Evolutionary conservation across 495 filamentous ascomycete species (phyloP), one percentile per base, ranked within the genome.

Genomic region (Daldinia grandis): DNA sequence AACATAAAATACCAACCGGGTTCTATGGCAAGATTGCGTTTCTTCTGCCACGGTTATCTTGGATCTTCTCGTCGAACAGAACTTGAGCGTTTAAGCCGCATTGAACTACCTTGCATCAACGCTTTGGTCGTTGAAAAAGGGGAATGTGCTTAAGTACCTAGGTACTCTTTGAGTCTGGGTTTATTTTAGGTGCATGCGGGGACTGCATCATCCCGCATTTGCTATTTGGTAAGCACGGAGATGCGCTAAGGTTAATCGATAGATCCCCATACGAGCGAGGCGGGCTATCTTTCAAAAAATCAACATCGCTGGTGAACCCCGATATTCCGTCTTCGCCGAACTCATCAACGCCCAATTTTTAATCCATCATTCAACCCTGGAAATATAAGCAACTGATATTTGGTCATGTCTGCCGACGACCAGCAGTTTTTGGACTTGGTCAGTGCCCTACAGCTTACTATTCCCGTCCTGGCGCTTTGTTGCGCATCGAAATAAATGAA

Each of bases 361-460:
- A 40, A 53, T 17, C 15, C 14, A 25, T 27, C 35, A 10, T 30
- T 28, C 10, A 35, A 64, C 17, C 35, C 35, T 50, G 17, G 40
- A 51, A 69, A 59, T 28, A 37, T 12, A n/a, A 49, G n/a, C 12
- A 21, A 59, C 25, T 50, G 25, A 64, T 50, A 47, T 31, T 24
- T 56, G 58, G 64, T 56, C 64, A 90, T 89, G 87, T 86, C 87
- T 58, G 85, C 83, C 69, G 87, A 89, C 75, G 87, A 90, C 75
- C 85, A 87, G 76, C 83, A 85, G 59, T 89, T 90, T 67, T 76
- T 89, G 64, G 87, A 90, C 78, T 76, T 86, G 71, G 87, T 89
- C 78, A 80, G 86, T 74, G 66, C 53, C 61, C 49, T 17, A 53
- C 2, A 7, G 49, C 1, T 47, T 19, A 47, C 15, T 51, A 51